Base-by-base conservation (phyloP, 805 yeast species). In the Wickerhamiella lipophila region DNA sequence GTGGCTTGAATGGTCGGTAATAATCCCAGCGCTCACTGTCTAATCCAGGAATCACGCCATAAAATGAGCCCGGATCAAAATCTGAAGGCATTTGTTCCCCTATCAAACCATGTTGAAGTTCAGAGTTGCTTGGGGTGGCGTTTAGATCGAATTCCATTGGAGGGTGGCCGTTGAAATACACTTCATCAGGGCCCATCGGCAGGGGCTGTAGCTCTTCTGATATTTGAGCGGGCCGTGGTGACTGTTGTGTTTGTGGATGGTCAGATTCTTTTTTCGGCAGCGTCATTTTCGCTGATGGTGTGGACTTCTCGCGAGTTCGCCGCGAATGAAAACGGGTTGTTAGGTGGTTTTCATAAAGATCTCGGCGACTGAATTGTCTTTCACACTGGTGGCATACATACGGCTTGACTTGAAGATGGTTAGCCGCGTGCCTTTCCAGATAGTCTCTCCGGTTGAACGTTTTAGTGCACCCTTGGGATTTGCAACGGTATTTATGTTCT, bases 361-460 rank as follows among this genome's bases (percentile, higher is more conserved):
- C 68, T 18, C 57, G 55, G 9, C 68, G 56, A 23, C 60, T 57
- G 51, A 63, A 64, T 44, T 61, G 62, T 7, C 68, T 58, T 51
- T 62, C 54, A 55, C 68, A 64, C 16, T 58, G 58, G 21, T 53
- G 49, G 47, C 68, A 64, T 42, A 54, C 50, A 47, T 42, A 64
- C 15, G 68, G 68, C 52, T 64, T 64, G n/a, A 64, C 60, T 3
- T 56, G 55, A 15, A 63, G 53, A 47, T 64, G 68, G 52, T 64
- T 64, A n/a, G 63, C 62, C 19, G 66, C 60, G 49, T 64, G 68
- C 7, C 68, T 51, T 48, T 63, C 67, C 26, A 64, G 54, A 42
- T 64, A 64, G 50, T 64, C 68, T 3, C 65, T 51, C 9, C 68
- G 59, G 46, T 62, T 62, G 53, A 64, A 64, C 46, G 58, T 58